Conservation (phyloP, 192 early-diverging fungal species). For the Spizellomyces sp. region DNA sequence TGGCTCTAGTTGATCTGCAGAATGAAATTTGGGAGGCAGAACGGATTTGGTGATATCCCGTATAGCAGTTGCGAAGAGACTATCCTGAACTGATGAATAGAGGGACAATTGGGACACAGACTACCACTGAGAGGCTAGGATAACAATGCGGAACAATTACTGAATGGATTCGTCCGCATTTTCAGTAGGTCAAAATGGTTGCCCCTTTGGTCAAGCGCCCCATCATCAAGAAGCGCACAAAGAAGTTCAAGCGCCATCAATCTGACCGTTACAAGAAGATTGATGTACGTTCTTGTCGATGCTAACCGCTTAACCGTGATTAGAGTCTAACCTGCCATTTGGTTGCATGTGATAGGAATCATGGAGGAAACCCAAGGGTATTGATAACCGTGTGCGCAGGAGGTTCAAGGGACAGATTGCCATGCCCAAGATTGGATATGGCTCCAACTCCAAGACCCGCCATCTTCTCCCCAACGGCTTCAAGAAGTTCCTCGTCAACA, state of each 20-base stretch:
- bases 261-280: conserved; percentile 98
- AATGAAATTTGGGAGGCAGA: too few relatives aligned
- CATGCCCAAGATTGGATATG: conserved; percentile 99
- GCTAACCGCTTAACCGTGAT: not conserved
- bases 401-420: conserved; percentile 97
- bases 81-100: not conserved
- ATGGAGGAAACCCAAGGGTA: conserved; percentile 99
- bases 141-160: not conserved
- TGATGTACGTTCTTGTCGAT: conserved; percentile 58
- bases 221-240: conserved; percentile 99
- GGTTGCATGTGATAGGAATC: conserved; percentile 65
- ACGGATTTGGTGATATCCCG: too few relatives aligned
- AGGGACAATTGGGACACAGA: not conserved
- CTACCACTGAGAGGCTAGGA: not conserved
- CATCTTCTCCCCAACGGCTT: conserved; percentile 98
- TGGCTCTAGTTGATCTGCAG: too few relatives aligned
- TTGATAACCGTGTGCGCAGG: conserved; percentile 97
- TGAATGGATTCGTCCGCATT: not conserved
- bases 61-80: not conserved
- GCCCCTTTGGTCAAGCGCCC: conserved; percentile 89
- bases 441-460: conserved; percentile 94
- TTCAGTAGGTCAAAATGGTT: conserved; percentile 74
- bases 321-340: conserved; percentile 15
- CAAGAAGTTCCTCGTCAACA: conserved; percentile 97
- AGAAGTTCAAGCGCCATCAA: conserved; percentile 95